phyloP scores from a whole-genome alignment of 768 basidiomycete genomes.

The Sistotremastrum suecicum region DNA sequence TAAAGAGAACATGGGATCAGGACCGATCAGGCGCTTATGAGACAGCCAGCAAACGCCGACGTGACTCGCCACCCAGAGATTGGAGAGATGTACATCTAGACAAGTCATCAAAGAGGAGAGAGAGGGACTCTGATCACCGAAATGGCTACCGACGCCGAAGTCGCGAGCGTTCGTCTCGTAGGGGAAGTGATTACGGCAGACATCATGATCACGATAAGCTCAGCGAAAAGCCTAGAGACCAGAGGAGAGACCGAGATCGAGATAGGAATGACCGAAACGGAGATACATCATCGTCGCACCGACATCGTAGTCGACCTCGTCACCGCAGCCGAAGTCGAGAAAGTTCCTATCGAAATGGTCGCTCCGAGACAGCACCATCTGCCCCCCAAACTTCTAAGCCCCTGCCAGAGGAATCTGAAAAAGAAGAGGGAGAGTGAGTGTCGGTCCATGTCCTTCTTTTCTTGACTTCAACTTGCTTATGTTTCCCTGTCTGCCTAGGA shows the following conservation, averaged over 20 bases:
- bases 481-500: constrained; percentile 26
- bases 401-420: constrained; percentile 36
- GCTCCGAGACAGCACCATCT: constrained; percentile 6
- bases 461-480: constrained; percentile 5
- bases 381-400: constrained; percentile 5
- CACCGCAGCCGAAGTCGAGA: constrained; percentile 17
- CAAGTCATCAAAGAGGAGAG: constrained; percentile 15
- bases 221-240: constrained; percentile 6
- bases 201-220: constrained; percentile 13
- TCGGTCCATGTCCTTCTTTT: constrained; percentile 11
- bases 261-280: constrained; percentile 13
- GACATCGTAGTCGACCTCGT: constrained; percentile 19
- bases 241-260: constrained; percentile 9
- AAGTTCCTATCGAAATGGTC: constrained; percentile 14
- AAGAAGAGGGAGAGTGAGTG: constrained; percentile 92
- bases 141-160: constrained; percentile 6
- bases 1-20: constrained; percentile 61
- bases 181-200: constrained; percentile 25
- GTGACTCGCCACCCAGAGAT: constrained; percentile 38
- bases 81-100: constrained; percentile 60
- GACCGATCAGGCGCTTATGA: constrained; percentile 26
- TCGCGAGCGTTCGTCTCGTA: constrained; percentile 14
- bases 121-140: not conserved
- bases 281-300: constrained; percentile 21
- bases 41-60: constrained; percentile 37